Evolutionary conservation across 306 rosid genomes (phyloP).

Genomic region (Macrotyloma uniflorum): DNA sequence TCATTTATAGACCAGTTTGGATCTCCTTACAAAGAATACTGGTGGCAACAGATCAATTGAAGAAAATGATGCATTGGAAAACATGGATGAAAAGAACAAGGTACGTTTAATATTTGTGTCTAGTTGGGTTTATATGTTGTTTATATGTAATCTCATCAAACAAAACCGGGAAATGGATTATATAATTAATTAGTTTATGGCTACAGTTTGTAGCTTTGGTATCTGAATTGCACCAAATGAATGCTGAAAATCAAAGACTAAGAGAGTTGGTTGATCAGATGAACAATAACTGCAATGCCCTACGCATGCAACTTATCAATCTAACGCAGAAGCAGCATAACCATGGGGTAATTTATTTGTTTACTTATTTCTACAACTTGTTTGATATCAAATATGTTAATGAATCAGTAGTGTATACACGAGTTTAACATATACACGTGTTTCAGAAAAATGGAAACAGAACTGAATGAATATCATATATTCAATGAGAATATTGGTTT

Average conservation of each 20-base stretch:
- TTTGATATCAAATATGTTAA: neutral
- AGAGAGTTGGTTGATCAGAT: conserved; percentile 52
- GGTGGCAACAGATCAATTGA: conserved; percentile 39
- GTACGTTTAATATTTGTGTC: neutral
- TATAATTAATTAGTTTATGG: neutral
- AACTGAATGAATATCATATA: neutral
- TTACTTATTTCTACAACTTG: neutral
- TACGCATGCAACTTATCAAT: conserved; percentile 44
- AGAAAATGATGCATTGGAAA: conserved; percentile 46
- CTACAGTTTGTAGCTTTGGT: conserved; percentile 44
- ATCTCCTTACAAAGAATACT: conserved; percentile 50
- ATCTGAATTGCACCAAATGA: conserved; percentile 55
- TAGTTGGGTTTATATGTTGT: too few relatives aligned
- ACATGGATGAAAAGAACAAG: conserved; percentile 40
- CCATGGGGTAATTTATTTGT: conserved; percentile 34
- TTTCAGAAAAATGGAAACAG: neutral
- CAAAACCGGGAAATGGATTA: neutral
- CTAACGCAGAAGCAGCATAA: conserved; percentile 37
- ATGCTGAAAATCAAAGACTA: conserved; percentile 53
- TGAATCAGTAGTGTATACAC: neutral
- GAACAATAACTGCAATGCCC: conserved; percentile 46
- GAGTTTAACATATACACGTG: neutral
- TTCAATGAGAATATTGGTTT: neutral
- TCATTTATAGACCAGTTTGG: conserved; percentile 55
- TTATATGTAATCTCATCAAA: too few relatives aligned